These are phyloP conservation scores for Selaginella moellendorffii DNA, from an alignment of 75 land plant genomes.

Conservation along the genomic window DNA sequence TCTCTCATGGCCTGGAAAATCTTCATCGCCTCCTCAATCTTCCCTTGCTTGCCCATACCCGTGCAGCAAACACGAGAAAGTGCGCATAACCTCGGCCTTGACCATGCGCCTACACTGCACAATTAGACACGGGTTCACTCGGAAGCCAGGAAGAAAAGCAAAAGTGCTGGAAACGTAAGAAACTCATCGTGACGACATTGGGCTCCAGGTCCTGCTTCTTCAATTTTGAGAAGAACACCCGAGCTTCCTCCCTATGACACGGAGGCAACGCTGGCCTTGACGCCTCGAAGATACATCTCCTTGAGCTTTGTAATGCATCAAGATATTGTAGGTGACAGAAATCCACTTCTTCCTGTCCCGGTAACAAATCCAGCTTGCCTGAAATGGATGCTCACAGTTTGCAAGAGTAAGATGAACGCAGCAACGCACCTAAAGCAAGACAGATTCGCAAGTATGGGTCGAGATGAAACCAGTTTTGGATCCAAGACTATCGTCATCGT, in stretches of 20 bases:
- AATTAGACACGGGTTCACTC: too few species aligned
- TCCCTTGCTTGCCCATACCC: background rate
- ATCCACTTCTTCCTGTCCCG: background rate
- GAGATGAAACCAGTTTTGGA: background rate
- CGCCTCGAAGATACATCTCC: background rate
- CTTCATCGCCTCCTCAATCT: background rate
- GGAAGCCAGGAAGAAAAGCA: background rate
- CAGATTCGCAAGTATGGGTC: background rate
- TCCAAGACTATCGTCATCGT: background rate
- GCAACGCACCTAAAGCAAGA: background rate
- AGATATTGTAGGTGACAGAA: background rate
- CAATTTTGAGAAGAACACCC: constrained; percentile 79
- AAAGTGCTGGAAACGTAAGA: background rate
- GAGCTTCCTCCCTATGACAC: constrained; percentile 29
- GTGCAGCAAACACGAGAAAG: background rate
- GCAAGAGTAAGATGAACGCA: background rate
- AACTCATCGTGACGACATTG: constrained; percentile 29
- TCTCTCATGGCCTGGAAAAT: background rate
- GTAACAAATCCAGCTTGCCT: background rate
- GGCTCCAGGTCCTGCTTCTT: constrained; percentile 45
- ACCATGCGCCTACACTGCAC: background rate
- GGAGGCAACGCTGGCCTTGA: background rate
- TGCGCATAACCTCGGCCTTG: background rate
- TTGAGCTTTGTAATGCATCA: background rate
- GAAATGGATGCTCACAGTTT: too few species aligned